Evolutionary conservation across 257 asterid species (phyloP), one percentile per base, ranked within the genome.

Genomic region (Solanum sitiens): DNA sequence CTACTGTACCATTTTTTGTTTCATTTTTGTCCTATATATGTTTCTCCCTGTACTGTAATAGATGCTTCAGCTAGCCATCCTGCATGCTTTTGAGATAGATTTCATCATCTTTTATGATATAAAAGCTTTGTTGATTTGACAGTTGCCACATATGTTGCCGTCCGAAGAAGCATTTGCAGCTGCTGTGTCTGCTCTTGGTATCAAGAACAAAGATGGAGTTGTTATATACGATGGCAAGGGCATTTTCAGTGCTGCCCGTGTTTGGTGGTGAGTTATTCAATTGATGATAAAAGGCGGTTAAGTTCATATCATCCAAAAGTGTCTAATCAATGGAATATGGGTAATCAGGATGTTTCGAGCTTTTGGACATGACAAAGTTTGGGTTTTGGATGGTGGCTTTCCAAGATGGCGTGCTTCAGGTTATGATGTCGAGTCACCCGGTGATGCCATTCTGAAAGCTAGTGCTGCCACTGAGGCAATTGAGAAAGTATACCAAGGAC

Each of bases 131-230:
- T 89, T 92, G 68, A 73, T 91, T 70, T 92, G 68, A 74, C 92
- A 97, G 99, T 89, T 97, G 92, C 99, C 99, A 13, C 99, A 97
- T 91, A 97, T 97, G 99, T 89, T 97, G 92, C 99, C 99, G 47
- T 94, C 98, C 53, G 98, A 95, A 91, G 98, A 94, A 93, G 99
- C 97, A 70, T 97, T 97, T 91, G 98, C 98, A 85, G 99, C 99
- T 88, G 99, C 98, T 90, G 98, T 93, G 87, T 97, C 99, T 68
- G 98, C 99, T 33, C 98, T 97, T 72, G 98, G 98, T 83, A 93
- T 97, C 84, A 95, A 94, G 84, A 97, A 97, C 92, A 96, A 93
- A 90, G 98, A 96, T 76, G 95, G 95, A 21, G 87, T 97, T 80
- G 97, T 97, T 88, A 96, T 96, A 61, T 97, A 97, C 87, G 99